Evolutionary conservation across 2,329 filamentous ascomycete genomes (phyloP), one percentile per base, ranked within the genome.

Genomic region (Coniosporium tulheliwenetii): DNA sequence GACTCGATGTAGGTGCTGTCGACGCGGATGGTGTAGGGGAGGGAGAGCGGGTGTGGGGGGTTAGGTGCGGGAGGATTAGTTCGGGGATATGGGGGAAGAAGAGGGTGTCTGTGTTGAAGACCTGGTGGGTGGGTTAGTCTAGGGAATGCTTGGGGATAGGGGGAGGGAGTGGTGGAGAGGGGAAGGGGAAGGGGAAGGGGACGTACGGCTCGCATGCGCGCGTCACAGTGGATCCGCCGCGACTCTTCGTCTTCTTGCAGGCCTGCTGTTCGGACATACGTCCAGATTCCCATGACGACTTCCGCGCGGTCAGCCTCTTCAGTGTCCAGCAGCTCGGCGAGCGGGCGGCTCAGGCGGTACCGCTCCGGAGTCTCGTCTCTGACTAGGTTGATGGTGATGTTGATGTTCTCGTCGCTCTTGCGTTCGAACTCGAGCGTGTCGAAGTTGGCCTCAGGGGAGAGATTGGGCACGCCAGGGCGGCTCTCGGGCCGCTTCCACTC

Each of bases 211-310:
- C 75, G 81, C 40, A 98, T 60, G 37, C 79, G 71, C 36, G 87
- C 81, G 55, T 98, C 89, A 55, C 91, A 96, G 33, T 84, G 80
- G 51, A 98, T 89, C 45, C 83, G 82, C 45, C 91, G 76, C 66
- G 91, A 91, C 57, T 98, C 91, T 44, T 96, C 89, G 48, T 94
- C 87, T 56, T 95, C 89, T 58, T 93, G 85, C 37, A 98, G 67
- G 13, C 80, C 79, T 68, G 84, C 82, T 14, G 83, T 71, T 50
- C 85, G 80, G 48, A 94, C 83, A 53, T 98, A 98, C 56, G 95
- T 87, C 85, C 87, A 98, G 30, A 98, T 73, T 10, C 83, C 87
- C 70, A 93, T 84, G 26, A 94, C 78, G 5, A 87, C 81, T 46
- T 91, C 86, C 33, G 85, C 81, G 29, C 86, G 79, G 26, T 91